A percentile compares a stretch with the other conserved stretches of the same genome.
phyloP scores from a whole-genome alignment of 768 basidiomycete genomes.

The Galerina marginata region DNA sequence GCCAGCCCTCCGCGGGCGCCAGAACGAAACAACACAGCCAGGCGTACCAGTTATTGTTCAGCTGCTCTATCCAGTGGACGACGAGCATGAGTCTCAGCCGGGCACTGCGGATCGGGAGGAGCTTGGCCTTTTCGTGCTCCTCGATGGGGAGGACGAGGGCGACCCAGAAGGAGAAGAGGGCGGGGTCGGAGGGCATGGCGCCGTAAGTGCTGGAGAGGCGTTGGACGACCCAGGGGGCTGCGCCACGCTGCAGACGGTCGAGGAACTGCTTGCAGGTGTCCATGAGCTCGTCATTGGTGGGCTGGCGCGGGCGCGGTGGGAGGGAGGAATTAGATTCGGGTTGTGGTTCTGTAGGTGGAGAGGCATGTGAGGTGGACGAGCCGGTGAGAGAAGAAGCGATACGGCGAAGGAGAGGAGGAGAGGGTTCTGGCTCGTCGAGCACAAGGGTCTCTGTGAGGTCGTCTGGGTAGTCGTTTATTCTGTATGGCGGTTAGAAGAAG shows the following conservation, averaged over 20 bases:
- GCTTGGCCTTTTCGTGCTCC: conserved; percentile 85
- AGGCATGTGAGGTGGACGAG: conserved; percentile 1
- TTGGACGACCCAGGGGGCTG: conserved; percentile 93
- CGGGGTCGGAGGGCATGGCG: conserved; percentile 73
- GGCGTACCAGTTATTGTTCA: conserved; percentile 57
- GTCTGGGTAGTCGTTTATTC: conserved; percentile 42
- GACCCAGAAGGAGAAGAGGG: conserved; percentile 88
- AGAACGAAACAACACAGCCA: conserved; percentile 29
- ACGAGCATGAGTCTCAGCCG: conserved; percentile 83
- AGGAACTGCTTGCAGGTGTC: conserved; percentile 48
- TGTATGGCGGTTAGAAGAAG: conserved; percentile 16
- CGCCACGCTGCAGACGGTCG: conserved; percentile 59
- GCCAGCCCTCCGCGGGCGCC: conserved; percentile 18
- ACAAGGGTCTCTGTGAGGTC: conserved; percentile 38
- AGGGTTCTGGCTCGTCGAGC: conserved; percentile 5
- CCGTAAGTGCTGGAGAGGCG: conserved; percentile 82
- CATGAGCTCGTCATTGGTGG: conserved; percentile 60
- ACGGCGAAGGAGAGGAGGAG: conserved; percentile 8
- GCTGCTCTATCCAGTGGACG: conserved; percentile 91
- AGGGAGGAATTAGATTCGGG: conserved; percentile 2
- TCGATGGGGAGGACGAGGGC: conserved; percentile 90
- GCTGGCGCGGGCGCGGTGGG: conserved; percentile 21
- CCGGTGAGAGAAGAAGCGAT: conserved; percentile 20
- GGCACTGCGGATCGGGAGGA: conserved; percentile 81
- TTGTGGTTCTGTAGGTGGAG: conserved; percentile 7